Conservation (phyloP, 441 rosid species). For the Viola pubescens region DNA sequence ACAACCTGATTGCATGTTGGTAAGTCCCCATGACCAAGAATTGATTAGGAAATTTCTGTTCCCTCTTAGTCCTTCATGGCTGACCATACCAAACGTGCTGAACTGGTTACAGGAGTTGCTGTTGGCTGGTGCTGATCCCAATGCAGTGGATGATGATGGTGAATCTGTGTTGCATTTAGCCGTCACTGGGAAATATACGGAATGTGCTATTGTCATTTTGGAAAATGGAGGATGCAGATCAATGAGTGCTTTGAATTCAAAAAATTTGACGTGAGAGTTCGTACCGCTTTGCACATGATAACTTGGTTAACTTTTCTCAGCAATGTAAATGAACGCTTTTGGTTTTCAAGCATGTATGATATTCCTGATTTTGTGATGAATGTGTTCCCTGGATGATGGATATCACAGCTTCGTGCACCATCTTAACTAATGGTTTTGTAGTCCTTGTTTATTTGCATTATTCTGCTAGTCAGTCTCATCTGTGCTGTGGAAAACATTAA, state of each 20-base stretch:
- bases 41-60: background rate
- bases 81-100: constrained; percentile 16
- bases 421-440: no score
- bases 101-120: constrained; percentile 62
- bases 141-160: constrained; percentile 98
- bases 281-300: background rate
- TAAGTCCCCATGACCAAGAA: constrained; percentile 36
- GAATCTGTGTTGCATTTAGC: constrained; percentile 97
- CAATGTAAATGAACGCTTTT: no score
- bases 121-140: constrained; percentile 98
- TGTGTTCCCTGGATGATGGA: no score
- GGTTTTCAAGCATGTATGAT: no score
- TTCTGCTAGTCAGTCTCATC: no score
- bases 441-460: no score
- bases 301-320: no score
- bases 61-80: constrained; percentile 6
- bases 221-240: constrained; percentile 91
- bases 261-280: constrained; percentile 66
- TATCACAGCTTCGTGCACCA: no score
- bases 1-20: constrained; percentile 99
- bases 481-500: no score
- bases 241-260: constrained; percentile 74
- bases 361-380: no score
- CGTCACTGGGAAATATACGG: constrained; percentile 80
- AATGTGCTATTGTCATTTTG: constrained; percentile 87